Percentiles rank a stretch among this genome's conserved stretches.
Evolutionary conservation across 2,329 filamentous ascomycete species (phyloP).

Genomic region (Ophiostoma ips): DNA sequence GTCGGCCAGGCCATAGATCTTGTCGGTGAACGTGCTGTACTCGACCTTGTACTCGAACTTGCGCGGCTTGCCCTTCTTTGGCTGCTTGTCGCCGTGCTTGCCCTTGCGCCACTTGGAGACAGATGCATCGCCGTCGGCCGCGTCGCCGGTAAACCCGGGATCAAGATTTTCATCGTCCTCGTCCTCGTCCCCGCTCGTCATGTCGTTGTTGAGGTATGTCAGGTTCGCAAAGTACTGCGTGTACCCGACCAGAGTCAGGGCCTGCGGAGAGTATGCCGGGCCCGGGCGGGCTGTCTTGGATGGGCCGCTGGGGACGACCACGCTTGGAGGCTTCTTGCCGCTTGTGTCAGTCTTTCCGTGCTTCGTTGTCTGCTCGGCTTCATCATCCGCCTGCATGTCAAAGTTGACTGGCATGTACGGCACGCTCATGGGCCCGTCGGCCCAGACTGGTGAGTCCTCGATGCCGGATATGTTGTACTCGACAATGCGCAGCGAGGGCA

Average conservation of each 20-base stretch:
- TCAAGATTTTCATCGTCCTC: slow-evolving; percentile 13
- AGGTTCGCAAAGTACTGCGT: slow-evolving; percentile 91
- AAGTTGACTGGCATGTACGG: background rate
- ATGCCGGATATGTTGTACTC: slow-evolving; percentile 85
- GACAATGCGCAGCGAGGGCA: slow-evolving; percentile 76
- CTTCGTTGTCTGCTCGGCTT: slow-evolving; percentile 3
- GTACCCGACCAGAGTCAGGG: slow-evolving; percentile 65
- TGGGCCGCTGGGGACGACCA: slow-evolving; percentile 57
- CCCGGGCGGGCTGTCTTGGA: slow-evolving; percentile 61
- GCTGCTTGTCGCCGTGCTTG: slow-evolving; percentile 46
- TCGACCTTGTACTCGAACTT: slow-evolving; percentile 67
- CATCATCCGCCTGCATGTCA: background rate
- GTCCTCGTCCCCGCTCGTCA: slow-evolving; percentile 20
- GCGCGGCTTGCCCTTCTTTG: slow-evolving; percentile 37
- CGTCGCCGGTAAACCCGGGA: too few species aligned
- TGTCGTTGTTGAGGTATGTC: slow-evolving; percentile 73
- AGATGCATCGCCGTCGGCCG: slow-evolving; percentile 14
- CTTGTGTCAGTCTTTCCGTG: slow-evolving; percentile 3
- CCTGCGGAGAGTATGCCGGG: slow-evolving; percentile 78
- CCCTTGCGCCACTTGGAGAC: slow-evolving; percentile 45
- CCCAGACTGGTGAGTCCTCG: slow-evolving; percentile 39
- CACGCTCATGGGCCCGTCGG: slow-evolving; percentile 18
- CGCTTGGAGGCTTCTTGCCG: slow-evolving; percentile 37
- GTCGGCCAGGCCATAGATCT: slow-evolving; percentile 61
- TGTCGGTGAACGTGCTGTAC: slow-evolving; percentile 71